Conservation (phyloP, 352 stramenopile species). For the Pilasporangium apinafurcum region DNA sequence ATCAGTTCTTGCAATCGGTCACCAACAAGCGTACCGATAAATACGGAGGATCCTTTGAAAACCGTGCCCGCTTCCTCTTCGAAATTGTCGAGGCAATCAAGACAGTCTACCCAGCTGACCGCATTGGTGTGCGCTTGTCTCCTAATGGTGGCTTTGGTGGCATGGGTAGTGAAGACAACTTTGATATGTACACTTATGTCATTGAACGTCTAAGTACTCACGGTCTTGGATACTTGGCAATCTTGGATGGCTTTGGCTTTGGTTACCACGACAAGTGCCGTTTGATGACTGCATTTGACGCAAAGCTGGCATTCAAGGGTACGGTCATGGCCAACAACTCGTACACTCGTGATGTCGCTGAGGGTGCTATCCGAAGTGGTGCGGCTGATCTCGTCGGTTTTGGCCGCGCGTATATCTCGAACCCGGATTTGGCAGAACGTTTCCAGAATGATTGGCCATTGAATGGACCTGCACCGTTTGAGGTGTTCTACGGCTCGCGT, state of each 20-base stretch:
- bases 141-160: slow-evolving; percentile 7
- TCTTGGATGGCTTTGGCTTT: slow-evolving; percentile 12
- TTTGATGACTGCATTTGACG: slow-evolving; percentile 8
- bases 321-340: slow-evolving; percentile 13
- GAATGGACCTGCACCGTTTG: neutral
- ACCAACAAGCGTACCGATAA: slow-evolving; percentile 60
- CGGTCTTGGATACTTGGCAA: slow-evolving; percentile 8
- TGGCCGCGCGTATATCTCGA: slow-evolving; percentile 19
- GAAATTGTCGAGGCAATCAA: slow-evolving; percentile 34
- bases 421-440: slow-evolving; percentile 20
- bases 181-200: slow-evolving; percentile 14
- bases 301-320: slow-evolving; percentile 10
- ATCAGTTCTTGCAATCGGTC: slow-evolving; percentile 64
- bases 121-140: slow-evolving; percentile 6
- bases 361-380: slow-evolving; percentile 6
- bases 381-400: slow-evolving; percentile 15
- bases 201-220: slow-evolving; percentile 4
- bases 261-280: slow-evolving; percentile 5
- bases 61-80: slow-evolving; percentile 41
- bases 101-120: slow-evolving; percentile 1
- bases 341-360: slow-evolving; percentile 9
- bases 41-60: slow-evolving; percentile 67
- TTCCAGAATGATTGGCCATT: slow-evolving; percentile 7
- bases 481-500: neutral
- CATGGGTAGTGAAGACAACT: slow-evolving; percentile 7